Evolutionary conservation across 2,329 filamentous ascomycete genomes (phyloP), one percentile per base, ranked within the genome.

Genomic region (Penicillium sp.): DNA sequence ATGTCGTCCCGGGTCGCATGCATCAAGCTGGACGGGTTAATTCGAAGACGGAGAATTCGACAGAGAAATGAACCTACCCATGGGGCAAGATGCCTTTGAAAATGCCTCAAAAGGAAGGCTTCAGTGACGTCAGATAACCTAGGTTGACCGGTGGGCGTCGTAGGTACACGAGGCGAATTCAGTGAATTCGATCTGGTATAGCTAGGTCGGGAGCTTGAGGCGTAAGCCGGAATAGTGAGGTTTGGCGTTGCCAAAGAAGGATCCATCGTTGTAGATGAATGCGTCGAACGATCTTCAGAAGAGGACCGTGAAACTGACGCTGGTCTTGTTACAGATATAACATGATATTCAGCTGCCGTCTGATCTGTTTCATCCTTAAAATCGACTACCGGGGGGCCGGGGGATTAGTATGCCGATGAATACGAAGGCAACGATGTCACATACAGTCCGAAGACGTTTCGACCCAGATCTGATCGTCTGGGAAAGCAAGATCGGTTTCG

Each of bases 331-430:
- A 62, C 50, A 3, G 65, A 53, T 23, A 72, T 56, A 45, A 72
- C 64, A 47, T 67, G 61, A 50, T 72, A 72, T 52, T 71, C 69
- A 13, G 69, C 61, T 26, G 69, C 69, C 11, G 68, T 72, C 52
- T 67, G 68, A 30, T 68, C 65, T 39, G 69, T 72, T 51, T 72
- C 69, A 57, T 72, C 69, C 56, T 71, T 69, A 55, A 72, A 72
- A 9, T 66, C 60, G 45, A 70, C 69, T 72, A 51, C 5, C 41
- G 30, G 32, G 43, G 23, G 27, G 50, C 5, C 41, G 30, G 32
- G 43, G 23, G 27, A 51, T 48, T 30, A 50, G 47, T 44, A 26
- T 29, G 16, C 1, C 6, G 14, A 27, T 11, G 18, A 7, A 29
- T 10, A 34, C 9, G 39, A 14, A 30, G 14, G 9, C 9, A 18